Base-by-base conservation (phyloP, 345 rosid species). In the Luvunga scandens region DNA sequence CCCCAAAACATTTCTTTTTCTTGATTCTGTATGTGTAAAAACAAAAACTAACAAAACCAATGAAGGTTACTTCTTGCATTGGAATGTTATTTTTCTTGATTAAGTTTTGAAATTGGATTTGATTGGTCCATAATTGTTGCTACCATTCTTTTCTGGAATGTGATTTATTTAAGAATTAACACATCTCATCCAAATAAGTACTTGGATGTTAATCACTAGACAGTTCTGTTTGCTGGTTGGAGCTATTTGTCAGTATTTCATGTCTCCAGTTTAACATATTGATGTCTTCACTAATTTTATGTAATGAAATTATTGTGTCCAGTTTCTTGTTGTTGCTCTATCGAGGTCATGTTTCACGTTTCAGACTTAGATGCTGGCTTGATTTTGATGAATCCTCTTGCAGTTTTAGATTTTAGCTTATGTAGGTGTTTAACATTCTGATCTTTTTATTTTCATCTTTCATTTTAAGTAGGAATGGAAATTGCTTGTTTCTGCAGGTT, bases 401-500 rank as follows among this genome's bases (percentile, higher is more conserved):
- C 59, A 63, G 10, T 27, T 31, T 63, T 45, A 10, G 0, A 28
- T 39, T 16, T 75, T 62, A 62, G 48, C 69, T 30, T 55, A 21
- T 13, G 63, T 65, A 5, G 3, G 50, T 70, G n/a, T 75, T 33
- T 7, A 6, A 27, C 13, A 19, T 53, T 6, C 61, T 60, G 28
- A 48, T 76, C 2, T 56, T 3, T 66, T 63, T 50, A 12, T 45
- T 45, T 45, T 45, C 50, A 45, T 42, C 12, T 36, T 36, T 56
- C 21, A 38, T 53, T 69, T 16, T 3, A 25, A 19, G 62, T 59
- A 48, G 76, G 55, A 72, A 67, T 24, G 31, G 12, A 66, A 72
- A 75, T 83, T 85, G 60, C 77, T 80, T 83, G 83, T 77, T 78
- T 78, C 10, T 82, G 80, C 86, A 95, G 99, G 93, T 93, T 84